Conservation (phyloP, 169 alveolate genomes). For the Plasmodium falciparum region DNA sequence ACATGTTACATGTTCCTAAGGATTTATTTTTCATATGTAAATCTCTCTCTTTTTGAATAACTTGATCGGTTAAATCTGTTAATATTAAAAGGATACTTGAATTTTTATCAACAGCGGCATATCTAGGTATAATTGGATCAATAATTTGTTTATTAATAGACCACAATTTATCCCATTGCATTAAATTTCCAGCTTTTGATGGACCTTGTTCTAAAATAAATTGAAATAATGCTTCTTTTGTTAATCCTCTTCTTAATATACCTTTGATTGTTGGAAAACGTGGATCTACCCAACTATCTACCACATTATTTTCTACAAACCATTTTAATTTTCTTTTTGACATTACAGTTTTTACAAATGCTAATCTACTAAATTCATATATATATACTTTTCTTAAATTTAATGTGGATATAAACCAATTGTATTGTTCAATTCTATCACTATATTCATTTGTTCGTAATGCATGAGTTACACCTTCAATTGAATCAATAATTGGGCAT, state of each 20-base stretch:
- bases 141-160: conserved; percentile 95
- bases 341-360: conserved; percentile 95
- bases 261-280: conserved; percentile 99
- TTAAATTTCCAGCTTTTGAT: conserved; percentile 95
- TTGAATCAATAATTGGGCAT: conserved; percentile 98
- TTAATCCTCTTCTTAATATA: conserved; percentile 97
- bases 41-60: conserved; percentile 85
- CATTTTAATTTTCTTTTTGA: conserved; percentile 97
- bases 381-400: conserved; percentile 92
- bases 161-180: conserved; percentile 99
- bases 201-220: conserved; percentile 98
- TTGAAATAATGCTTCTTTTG: conserved; percentile 96
- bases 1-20: conserved; percentile 91
- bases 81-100: conserved; percentile 76
- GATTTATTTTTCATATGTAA: conserved; percentile 95
- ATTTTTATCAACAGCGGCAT: conserved; percentile 90
- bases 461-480: conserved; percentile 99
- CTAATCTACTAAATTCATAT: conserved; percentile 96
- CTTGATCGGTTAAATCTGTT: conserved; percentile 67
- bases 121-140: conserved; percentile 97
- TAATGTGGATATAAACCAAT: conserved; percentile 93
- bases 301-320: conserved; percentile 95
- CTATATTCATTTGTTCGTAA: conserved; percentile 98
- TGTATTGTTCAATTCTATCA: conserved; percentile 96
- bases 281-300: conserved; percentile 98